Evolutionary conservation across 768 basidiomycete genomes (phyloP), one percentile per base, ranked within the genome.

Genomic region (Pluteus cervinus): DNA sequence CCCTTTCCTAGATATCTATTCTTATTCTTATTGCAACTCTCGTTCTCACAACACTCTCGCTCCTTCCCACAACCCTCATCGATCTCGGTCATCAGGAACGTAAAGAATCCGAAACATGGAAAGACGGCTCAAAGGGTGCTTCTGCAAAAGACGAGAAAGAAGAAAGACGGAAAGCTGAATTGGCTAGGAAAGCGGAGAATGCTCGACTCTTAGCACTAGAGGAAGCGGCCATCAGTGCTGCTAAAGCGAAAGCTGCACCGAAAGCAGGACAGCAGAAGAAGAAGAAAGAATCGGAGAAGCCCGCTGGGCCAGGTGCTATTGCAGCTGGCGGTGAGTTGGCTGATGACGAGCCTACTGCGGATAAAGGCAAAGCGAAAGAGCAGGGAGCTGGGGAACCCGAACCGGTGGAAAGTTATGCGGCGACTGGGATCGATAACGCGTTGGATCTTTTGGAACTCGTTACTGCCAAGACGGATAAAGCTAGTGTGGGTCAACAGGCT

Each of bases 381-480:
- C n/a, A 57, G 55, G 37, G 53, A 47, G 37, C 53, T 46, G 7
- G 57, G 61, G 40, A 56, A 36, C 26, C 40, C 12, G 4, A 22
- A 20, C 71, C 75, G 39, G 57, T 71, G 9, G 81, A 90, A 61
- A 82, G 80, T 51, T 86, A 70, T 58, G 56, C 78, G 3, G 92
- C 92, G 10, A 89, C 86, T 16, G 92, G 92, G 9, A 75, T 97
- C 37, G 92, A 97, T 53, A 83, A 89, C 55, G 90, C 87, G 7
- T 56, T 97, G 35, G 92, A 97, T 60, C 69, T 94, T 38, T 57
- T 96, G 44, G 86, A 89, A 41, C 74, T 91, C 4, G 89, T 94
- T 18, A 93, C 79, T 32, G 86, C 87, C 3, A 92, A 90, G 71
- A 81, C 77, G 75, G 92, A 94, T 58, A 94, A 94, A 63, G 87